Conservation (phyloP, 306 rosid species). For the Mucuna pruriens region DNA sequence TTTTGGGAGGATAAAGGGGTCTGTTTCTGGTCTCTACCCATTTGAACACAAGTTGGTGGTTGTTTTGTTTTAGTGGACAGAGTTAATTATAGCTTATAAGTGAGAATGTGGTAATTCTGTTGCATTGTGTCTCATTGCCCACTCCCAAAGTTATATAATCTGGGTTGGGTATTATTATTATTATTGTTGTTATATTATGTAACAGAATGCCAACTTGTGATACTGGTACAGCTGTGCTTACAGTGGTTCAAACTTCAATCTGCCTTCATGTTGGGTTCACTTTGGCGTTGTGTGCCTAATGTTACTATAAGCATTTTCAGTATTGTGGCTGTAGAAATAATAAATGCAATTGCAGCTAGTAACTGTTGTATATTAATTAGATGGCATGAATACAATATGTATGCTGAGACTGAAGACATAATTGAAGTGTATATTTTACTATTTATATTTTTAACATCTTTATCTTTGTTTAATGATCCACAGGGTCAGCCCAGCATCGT, state of each 20-base stretch:
- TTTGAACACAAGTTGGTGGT: neutral
- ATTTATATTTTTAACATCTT: neutral
- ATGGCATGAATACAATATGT: neutral
- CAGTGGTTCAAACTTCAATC: neutral
- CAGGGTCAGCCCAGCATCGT: conserved; percentile 84
- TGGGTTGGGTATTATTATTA: neutral
- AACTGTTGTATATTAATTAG: neutral
- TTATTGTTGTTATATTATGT: neutral
- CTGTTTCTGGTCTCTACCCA: neutral
- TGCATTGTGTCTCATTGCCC: neutral
- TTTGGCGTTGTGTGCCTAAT: neutral
- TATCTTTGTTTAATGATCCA: conserved; percentile 33
- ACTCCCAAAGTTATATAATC: neutral
- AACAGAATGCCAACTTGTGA: neutral
- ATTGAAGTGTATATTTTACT: neutral
- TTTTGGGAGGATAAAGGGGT: neutral
- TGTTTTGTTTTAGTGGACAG: neutral
- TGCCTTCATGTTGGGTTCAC: neutral
- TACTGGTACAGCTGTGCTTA: neutral
- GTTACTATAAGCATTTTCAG: neutral
- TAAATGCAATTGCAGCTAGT: neutral
- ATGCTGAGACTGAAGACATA: neutral
- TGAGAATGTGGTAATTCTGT: neutral
- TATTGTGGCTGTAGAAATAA: neutral
- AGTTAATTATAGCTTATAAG: neutral